These are phyloP conservation scores for Daldinia childiae DNA, from an alignment of 495 filamentous ascomycete genomes.

Conservation along the genomic window DNA sequence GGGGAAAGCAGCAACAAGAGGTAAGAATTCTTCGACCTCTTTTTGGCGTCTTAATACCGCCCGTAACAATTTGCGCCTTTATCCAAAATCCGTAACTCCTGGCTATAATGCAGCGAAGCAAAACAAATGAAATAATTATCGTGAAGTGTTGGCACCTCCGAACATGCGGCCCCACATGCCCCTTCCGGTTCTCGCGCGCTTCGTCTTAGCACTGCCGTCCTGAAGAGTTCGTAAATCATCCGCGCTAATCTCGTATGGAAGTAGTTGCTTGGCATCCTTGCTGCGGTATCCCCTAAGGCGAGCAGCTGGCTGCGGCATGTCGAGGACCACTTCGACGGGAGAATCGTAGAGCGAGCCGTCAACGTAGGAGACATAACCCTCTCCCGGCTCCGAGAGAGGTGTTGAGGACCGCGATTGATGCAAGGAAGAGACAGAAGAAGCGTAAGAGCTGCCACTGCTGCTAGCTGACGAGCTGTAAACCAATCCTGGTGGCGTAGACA, in stretches of 20 bases:
- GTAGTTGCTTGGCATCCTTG: constrained; percentile 41
- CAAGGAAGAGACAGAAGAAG: constrained; percentile 46
- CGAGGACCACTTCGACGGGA: constrained; percentile 50
- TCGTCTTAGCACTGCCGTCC: constrained; percentile 48
- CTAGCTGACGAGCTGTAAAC: constrained; percentile 53
- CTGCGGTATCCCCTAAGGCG: constrained; percentile 24
- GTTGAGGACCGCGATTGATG: constrained; percentile 57
- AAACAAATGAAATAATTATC: constrained; percentile 29
- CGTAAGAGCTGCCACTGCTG: constrained; percentile 49
- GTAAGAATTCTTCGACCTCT: constrained; percentile 13
- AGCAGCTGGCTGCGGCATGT: constrained; percentile 41
- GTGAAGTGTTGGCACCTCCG: constrained; percentile 31
- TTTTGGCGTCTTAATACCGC: constrained; percentile 27
- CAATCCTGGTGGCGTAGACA: constrained; percentile 54
- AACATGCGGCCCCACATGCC: constrained; percentile 56
- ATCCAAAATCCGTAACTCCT: constrained; percentile 30
- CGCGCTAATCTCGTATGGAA: constrained; percentile 59
- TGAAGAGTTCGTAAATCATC: constrained; percentile 54
- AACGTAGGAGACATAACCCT: constrained; percentile 46
- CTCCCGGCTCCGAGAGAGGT: constrained; percentile 50
- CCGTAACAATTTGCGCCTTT: constrained; percentile 31
- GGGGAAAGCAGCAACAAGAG: constrained; percentile 15
- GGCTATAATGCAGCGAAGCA: constrained; percentile 36
- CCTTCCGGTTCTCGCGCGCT: constrained; percentile 49
- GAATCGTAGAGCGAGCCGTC: constrained; percentile 53